Evolutionary conservation across 2,329 filamentous ascomycete species (phyloP).

Genomic region (Arthrobotrys sinensis): DNA sequence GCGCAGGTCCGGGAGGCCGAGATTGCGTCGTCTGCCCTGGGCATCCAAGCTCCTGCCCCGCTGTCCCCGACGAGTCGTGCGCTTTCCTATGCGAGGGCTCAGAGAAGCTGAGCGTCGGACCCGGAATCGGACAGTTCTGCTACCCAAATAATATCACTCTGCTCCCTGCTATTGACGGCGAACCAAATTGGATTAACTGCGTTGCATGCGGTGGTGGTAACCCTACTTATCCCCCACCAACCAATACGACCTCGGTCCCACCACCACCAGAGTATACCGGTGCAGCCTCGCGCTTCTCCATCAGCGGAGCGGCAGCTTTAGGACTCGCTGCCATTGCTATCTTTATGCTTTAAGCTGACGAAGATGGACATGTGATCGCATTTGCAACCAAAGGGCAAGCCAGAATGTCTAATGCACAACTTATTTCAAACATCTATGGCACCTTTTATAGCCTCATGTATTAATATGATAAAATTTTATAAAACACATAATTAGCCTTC

Average conservation of each 20-base stretch:
- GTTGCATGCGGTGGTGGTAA: background rate
- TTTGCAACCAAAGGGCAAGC: background rate
- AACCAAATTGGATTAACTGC: too few relatives aligned
- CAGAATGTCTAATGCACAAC: background rate
- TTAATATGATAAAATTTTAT: too few relatives aligned
- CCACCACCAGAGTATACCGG: slow-evolving; percentile 40
- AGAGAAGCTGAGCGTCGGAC: too few relatives aligned
- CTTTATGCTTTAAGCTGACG: slow-evolving; percentile 1
- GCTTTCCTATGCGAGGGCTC: background rate
- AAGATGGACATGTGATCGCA: too few relatives aligned
- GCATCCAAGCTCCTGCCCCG: background rate
- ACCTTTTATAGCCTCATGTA: too few relatives aligned
- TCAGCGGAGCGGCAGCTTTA: slow-evolving; percentile 6
- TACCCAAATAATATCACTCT: too few relatives aligned
- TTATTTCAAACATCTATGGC: too few relatives aligned
- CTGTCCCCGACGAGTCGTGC: background rate
- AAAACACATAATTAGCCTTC: too few relatives aligned
- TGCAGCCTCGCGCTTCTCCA: slow-evolving; percentile 15
- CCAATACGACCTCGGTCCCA: background rate
- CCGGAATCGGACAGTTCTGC: too few relatives aligned
- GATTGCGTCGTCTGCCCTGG: background rate
- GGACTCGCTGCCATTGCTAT: slow-evolving; percentile 10
- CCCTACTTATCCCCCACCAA: background rate
- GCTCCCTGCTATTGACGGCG: too few relatives aligned
- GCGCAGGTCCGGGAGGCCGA: background rate